A percentile compares a stretch with the other conserved stretches of the same genome.
phyloP scores from a whole-genome alignment of 2,329 filamentous ascomycete genomes.

The Fusarium chuoi region DNA sequence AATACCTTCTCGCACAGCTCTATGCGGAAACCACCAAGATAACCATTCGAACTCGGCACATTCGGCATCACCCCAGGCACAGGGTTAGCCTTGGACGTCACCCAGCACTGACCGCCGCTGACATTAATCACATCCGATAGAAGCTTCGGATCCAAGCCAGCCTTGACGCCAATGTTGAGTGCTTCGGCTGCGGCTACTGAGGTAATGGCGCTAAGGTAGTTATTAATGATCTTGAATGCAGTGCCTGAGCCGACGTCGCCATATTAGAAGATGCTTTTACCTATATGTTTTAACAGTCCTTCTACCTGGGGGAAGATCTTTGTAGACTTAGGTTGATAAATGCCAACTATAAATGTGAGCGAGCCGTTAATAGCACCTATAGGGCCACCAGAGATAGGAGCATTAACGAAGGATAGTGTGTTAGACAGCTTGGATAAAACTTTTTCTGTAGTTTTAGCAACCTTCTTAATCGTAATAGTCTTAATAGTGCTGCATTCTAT shows the following conservation, averaged over 20 bases:
- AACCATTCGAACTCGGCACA: too few species aligned
- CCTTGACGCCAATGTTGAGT: too few species aligned
- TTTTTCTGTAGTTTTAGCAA: background rate
- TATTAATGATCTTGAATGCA: background rate
- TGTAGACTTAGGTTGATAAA: background rate
- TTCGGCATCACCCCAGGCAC: too few species aligned
- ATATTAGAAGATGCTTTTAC: background rate
- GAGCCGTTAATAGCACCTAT: background rate
- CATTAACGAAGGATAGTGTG: background rate
- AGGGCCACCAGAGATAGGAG: background rate
- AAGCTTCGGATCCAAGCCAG: too few species aligned
- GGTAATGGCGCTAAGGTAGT: background rate
- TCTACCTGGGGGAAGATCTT: background rate
- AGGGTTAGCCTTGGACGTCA: too few species aligned
- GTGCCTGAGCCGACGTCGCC: background rate
- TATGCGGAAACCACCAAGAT: too few species aligned
- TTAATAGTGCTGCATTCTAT: background rate
- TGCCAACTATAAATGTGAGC: background rate
- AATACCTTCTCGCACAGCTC: too few species aligned
- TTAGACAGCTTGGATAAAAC: background rate
- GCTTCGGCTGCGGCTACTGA: background rate
- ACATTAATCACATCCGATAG: too few species aligned
- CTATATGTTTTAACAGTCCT: background rate
- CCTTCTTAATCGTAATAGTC: background rate
- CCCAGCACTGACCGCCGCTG: too few species aligned